phyloP scores from a whole-genome alignment of 345 rosid species.

The Populus nigra region DNA sequence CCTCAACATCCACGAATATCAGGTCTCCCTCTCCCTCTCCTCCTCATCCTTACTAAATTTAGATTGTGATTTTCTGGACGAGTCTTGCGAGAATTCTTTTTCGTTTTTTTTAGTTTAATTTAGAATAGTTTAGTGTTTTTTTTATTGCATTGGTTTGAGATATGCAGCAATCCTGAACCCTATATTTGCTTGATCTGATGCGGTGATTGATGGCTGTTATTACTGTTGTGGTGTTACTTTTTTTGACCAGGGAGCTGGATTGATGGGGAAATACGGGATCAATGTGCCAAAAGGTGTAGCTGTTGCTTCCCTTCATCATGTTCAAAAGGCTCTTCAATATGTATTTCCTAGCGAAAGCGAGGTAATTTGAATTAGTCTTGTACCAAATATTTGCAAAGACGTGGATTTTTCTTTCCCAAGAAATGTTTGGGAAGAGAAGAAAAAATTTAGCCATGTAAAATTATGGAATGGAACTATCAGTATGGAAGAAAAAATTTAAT shows the following conservation, averaged over 20 bases:
- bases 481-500: no score
- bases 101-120: neutral
- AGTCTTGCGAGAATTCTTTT: neutral
- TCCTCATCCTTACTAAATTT: neutral
- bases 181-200: neutral
- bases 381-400: neutral
- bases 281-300: constrained; percentile 94
- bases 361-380: constrained; percentile 33
- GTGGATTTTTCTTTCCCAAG: neutral
- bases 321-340: constrained; percentile 52
- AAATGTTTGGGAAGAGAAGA: neutral
- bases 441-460: neutral
- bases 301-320: constrained; percentile 61
- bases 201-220: neutral
- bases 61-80: neutral
- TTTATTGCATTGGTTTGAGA: neutral
- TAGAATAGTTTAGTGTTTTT: neutral
- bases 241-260: constrained; percentile 71
- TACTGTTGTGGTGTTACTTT: neutral
- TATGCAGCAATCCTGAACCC: neutral
- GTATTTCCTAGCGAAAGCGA: constrained; percentile 69
- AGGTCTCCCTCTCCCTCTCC: constrained; percentile 43
- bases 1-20: constrained; percentile 95
- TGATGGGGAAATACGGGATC: constrained; percentile 88
- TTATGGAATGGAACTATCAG: neutral